Percentiles rank a stretch among this genome's conserved stretches.
Conservation (phyloP, 2,329 filamentous ascomycete genomes). For the Colletotrichum sp. region DNA sequence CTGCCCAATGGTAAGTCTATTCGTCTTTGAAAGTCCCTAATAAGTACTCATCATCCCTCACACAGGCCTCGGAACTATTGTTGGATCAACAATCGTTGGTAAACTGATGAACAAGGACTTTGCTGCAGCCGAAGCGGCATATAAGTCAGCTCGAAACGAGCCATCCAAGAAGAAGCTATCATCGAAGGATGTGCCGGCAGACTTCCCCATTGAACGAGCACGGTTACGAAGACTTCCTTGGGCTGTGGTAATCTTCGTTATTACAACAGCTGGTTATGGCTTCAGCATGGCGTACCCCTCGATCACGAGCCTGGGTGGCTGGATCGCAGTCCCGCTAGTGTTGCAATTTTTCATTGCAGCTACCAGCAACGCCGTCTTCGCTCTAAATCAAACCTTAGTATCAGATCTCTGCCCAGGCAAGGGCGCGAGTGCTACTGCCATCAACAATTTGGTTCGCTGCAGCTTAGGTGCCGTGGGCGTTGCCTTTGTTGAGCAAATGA, state of each 20-base stretch:
- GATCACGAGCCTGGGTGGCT: constrained; percentile 21
- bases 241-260: constrained; percentile 29
- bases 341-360: constrained; percentile 40
- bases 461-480: background rate
- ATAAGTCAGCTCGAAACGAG: constrained; percentile 5
- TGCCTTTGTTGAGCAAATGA: background rate
- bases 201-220: constrained; percentile 48
- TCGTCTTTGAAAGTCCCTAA: no score
- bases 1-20: constrained; percentile 29
- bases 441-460: constrained; percentile 34
- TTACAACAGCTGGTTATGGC: constrained; percentile 42
- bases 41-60: background rate
- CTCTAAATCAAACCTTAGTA: constrained; percentile 36
- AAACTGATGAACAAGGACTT: constrained; percentile 44
- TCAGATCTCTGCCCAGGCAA: constrained; percentile 35
- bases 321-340: constrained; percentile 29
- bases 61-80: constrained; percentile 40
- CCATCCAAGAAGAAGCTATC: constrained; percentile 28
- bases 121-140: constrained; percentile 23
- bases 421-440: constrained; percentile 34
- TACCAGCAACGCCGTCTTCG: constrained; percentile 40
- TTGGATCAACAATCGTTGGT: constrained; percentile 44
- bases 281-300: constrained; percentile 28
- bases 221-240: constrained; percentile 43
- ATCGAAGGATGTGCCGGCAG: constrained; percentile 27